Base-by-base conservation (phyloP, 148 eudicot species). In the Silene latifolia region DNA sequence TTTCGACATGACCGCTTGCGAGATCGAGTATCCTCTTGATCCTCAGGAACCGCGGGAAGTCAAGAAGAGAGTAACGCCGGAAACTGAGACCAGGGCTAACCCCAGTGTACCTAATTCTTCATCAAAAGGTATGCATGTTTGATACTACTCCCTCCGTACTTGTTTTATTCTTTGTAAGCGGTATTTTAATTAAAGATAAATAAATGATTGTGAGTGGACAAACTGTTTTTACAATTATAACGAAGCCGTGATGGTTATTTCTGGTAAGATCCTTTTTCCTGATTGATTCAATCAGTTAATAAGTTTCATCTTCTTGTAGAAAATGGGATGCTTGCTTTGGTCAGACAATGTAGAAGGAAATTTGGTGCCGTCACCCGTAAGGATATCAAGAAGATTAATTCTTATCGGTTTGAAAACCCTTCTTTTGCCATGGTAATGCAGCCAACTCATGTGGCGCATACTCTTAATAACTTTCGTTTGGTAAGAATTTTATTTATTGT, bases 1-100 rank as follows among this genome's bases (percentile, higher is more conserved):
- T 65, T 82, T 78, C 69, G 86, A 84, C 73, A 23, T 4, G 72
- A 74, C 77, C 20, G 84, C 88, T 23, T 27, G 77, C 13, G 90
- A 85, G 76, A 80, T 85, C 2, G 42, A 35, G 42, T 35, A 35
- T 5, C 42, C 42, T 35, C 42, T 35, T 35, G 42, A 35, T 35
- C 7, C 87, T 9, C 25, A 42, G 7, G 51, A 21, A 39, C 57
- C 35, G 7, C 4, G 15, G 15, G 14, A n/a, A n/a, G n/a, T n/a
- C n/a, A n/a, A n/a, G n/a, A n/a, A n/a, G n/a, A n/a, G n/a, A n/a
- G n/a, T n/a, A n/a, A n/a, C 35, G 7, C 4, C 3, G 15, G 14
- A 35, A 35, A 35, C 42, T 35, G 3, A 35, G 42, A 4, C 7
- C 42, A 35, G 5, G 42, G 42, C 6, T 35, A 35, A 35, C 42